These are phyloP conservation scores for Dioscorea zingiberensis DNA, from an alignment of 106 monocot genomes.

Conservation along the genomic window DNA sequence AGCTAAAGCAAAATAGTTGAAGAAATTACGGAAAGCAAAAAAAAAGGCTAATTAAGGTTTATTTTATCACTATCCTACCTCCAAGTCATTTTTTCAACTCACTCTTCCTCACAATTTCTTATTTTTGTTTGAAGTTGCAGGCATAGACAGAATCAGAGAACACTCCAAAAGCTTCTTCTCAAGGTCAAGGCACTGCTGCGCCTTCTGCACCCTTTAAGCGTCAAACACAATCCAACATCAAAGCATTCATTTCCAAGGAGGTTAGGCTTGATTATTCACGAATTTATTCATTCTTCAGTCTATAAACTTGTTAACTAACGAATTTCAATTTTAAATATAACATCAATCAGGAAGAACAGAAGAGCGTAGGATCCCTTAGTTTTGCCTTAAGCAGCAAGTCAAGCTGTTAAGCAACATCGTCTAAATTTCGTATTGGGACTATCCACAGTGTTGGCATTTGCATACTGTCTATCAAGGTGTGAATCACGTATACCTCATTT, in stretches of 20 bases:
- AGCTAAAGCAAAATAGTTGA: slow-evolving; percentile 86
- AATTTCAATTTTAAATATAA: not conserved
- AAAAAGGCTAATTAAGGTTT: slow-evolving; percentile 82
- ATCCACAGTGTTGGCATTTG: slow-evolving; percentile 80
- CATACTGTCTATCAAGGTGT: slow-evolving; percentile 85
- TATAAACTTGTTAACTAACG: not conserved
- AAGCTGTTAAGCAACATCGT: slow-evolving; percentile 76
- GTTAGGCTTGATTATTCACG: slow-evolving; percentile 11
- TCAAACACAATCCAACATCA: slow-evolving; percentile 3
- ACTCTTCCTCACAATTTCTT: not conserved
- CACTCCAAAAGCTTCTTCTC: slow-evolving; percentile 19
- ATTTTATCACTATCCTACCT: not conserved
- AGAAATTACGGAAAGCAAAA: slow-evolving; percentile 75
- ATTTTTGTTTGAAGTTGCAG: slow-evolving; percentile 17
- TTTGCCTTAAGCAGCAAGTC: slow-evolving; percentile 74
- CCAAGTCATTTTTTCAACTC: too few species aligned
- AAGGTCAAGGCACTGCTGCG: slow-evolving; percentile 6
- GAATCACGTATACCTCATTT: not conserved
- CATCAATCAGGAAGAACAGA: slow-evolving; percentile 54
- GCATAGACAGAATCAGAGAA: slow-evolving; percentile 36
- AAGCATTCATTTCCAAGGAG: slow-evolving; percentile 28
- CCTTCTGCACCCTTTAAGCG: slow-evolving; percentile 10
- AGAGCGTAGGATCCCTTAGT: slow-evolving; percentile 56
- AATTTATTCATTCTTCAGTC: too few species aligned
- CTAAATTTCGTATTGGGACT: slow-evolving; percentile 81